These are phyloP conservation scores for Calonectria pauciramosa DNA, from an alignment of 2,329 filamentous ascomycete genomes.

Conservation along the genomic window DNA sequence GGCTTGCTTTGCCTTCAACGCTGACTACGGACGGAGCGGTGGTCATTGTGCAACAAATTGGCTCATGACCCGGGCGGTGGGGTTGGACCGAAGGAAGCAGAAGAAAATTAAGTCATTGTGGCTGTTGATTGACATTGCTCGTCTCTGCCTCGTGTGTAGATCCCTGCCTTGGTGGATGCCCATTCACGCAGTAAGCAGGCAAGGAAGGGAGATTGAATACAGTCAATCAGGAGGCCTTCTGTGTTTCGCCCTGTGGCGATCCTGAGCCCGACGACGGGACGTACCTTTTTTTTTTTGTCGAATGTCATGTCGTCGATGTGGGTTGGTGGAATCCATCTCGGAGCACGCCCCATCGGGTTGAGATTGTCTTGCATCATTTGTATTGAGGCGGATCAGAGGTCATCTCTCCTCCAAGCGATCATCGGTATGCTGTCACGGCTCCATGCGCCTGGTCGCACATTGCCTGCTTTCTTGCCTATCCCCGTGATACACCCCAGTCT, in stretches of 20 bases:
- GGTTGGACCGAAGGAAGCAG: neutral
- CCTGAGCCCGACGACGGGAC: neutral
- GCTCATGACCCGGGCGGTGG: neutral
- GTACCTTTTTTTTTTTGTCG: neutral
- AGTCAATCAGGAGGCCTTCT: constrained; percentile 6
- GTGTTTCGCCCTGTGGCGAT: constrained; percentile 12
- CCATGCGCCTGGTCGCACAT: constrained; percentile 1
- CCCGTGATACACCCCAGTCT: constrained; percentile 10
- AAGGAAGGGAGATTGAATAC: constrained; percentile 5
- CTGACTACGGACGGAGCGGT: neutral
- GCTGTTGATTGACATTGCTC: constrained; percentile 1
- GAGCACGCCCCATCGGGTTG: constrained; percentile 9
- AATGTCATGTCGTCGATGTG: neutral
- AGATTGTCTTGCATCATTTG: constrained; percentile 18
- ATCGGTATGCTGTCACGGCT: constrained; percentile 5
- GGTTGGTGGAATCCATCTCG: constrained; percentile 5
- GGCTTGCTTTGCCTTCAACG: neutral
- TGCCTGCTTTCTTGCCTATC: neutral
- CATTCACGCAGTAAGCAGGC: neutral
- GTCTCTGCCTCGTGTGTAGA: neutral
- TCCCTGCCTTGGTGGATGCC: neutral
- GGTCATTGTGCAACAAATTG: neutral
- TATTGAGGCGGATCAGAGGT: constrained; percentile 6
- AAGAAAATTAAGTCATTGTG: neutral
- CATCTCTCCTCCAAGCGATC: neutral